Percentiles rank a stretch among this genome's conserved stretches.
phyloP scores from a whole-genome alignment of 129 eudicot genomes.

The Flaveria brownii region DNA sequence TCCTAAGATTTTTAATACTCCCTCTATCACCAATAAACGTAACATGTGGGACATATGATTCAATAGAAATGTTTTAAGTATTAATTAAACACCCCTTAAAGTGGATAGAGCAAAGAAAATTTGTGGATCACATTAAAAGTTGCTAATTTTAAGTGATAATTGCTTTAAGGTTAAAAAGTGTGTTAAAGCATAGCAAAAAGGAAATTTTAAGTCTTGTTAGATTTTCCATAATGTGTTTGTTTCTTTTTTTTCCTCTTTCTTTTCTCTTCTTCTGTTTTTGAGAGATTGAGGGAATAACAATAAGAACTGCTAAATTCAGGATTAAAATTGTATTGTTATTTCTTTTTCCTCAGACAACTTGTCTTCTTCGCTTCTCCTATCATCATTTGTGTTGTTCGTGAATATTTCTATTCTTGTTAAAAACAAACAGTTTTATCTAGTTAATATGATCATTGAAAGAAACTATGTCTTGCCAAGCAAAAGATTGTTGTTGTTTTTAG shows the following conservation, averaged over 20 bases:
- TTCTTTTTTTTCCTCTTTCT: background rate
- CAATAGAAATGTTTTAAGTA: background rate
- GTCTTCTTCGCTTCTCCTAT: background rate
- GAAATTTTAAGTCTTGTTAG: background rate
- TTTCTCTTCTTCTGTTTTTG: background rate
- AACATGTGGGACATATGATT: background rate
- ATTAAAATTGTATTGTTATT: too few species aligned
- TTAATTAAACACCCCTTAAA: conserved; percentile 6
- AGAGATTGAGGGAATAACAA: background rate
- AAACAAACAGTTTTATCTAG: background rate
- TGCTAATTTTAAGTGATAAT: conserved; percentile 1
- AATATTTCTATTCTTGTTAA: background rate
- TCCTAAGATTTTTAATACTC: background rate
- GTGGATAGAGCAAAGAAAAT: background rate
- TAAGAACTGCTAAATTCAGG: background rate
- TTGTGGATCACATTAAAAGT: background rate
- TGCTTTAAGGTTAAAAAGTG: background rate
- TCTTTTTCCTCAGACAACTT: background rate
- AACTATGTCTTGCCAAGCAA: conserved; percentile 2
- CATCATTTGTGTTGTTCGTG: background rate
- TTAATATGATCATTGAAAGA: background rate
- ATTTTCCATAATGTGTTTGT: too few species aligned
- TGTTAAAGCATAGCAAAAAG: conserved; percentile 5
- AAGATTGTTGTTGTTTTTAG: background rate
- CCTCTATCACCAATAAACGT: background rate